Conservation (phyloP, 495 filamentous ascomycete species). For the Elasticomyces elasticus region DNA sequence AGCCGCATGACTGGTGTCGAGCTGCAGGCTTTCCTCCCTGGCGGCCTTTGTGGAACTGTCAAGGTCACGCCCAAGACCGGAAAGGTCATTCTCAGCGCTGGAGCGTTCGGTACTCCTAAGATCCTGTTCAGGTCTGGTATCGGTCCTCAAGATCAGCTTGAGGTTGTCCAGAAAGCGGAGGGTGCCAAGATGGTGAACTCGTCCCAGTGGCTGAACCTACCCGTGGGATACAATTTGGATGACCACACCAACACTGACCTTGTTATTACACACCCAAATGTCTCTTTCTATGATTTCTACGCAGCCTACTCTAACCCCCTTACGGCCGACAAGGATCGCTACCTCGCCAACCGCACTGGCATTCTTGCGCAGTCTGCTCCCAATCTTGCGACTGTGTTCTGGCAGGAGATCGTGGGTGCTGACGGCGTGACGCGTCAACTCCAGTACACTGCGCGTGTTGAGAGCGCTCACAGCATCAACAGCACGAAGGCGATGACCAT, state of each 20-base stretch:
- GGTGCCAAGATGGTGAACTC: constrained; percentile 38
- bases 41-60: constrained; percentile 50
- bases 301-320: constrained; percentile 45
- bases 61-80: constrained; percentile 49
- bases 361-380: constrained; percentile 62
- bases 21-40: constrained; percentile 45
- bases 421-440: constrained; percentile 58
- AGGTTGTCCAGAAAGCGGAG: constrained; percentile 28
- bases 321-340: constrained; percentile 36
- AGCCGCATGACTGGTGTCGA: constrained; percentile 58
- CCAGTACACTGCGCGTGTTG: constrained; percentile 56
- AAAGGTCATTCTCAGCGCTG: constrained; percentile 58
- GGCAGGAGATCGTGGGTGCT: constrained; percentile 47
- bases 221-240: constrained; percentile 63
- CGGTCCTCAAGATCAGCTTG: constrained; percentile 30
- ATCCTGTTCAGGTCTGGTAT: constrained; percentile 44
- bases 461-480: constrained; percentile 37
- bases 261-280: constrained; percentile 50
- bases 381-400: constrained; percentile 53
- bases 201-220: constrained; percentile 61
- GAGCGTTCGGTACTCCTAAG: constrained; percentile 64
- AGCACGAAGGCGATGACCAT: constrained; percentile 48
- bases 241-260: constrained; percentile 68
- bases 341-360: constrained; percentile 45
- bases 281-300: constrained; percentile 57